Evolutionary conservation across 257 asterid genomes (phyloP).

Genomic region (Phtheirospermum japonicum): DNA sequence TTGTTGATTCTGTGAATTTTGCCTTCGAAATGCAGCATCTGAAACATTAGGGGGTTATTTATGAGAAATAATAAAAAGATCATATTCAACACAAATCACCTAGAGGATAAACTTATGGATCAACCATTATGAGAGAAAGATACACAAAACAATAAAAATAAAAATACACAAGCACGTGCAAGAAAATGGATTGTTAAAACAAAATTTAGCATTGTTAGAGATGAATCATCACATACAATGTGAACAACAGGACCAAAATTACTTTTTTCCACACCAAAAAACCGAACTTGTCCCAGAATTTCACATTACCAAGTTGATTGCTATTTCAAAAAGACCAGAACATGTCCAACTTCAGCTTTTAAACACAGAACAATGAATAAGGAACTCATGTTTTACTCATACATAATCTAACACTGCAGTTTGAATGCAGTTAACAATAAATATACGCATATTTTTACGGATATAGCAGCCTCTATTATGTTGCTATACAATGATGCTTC

Average conservation of each 20-base stretch:
- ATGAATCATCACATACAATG: background rate
- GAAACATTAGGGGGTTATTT: conserved; percentile 24
- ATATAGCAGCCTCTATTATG: background rate
- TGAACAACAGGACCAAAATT: background rate
- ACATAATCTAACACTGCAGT: no score
- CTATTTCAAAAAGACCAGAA: background rate
- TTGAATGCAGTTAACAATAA: no score
- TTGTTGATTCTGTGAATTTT: background rate
- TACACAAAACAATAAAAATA: conserved; percentile 7
- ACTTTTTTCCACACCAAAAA: background rate
- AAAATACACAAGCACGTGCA: background rate
- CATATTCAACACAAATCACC: conserved; percentile 12
- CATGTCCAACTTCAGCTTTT: background rate
- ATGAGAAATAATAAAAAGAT: background rate
- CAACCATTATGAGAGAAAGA: background rate
- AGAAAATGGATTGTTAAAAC: background rate
- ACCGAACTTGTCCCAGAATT: background rate
- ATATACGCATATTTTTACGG: background rate
- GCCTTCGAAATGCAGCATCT: conserved; percentile 21
- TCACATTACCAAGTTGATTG: background rate
- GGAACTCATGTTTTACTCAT: background rate
- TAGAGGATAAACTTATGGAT: background rate
- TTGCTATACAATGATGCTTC: background rate
- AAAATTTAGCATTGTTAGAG: background rate
- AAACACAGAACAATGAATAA: background rate